Percentiles rank a stretch among this genome's conserved stretches.
Conservation (phyloP, 2,329 filamentous ascomycete species). For the Blastomyces parvus region DNA sequence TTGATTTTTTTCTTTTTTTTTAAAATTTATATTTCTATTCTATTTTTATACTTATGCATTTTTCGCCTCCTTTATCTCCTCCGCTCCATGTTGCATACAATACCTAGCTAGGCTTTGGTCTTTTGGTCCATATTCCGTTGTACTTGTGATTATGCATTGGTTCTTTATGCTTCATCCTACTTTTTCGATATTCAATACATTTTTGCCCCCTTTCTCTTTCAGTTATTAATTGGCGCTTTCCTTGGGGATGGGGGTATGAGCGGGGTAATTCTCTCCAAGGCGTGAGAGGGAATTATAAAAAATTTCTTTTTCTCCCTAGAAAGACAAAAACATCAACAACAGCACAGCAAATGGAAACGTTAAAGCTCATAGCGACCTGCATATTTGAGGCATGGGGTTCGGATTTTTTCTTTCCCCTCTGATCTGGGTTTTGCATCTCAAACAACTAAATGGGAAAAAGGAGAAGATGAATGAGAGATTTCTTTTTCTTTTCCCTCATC, state of each 20-base stretch:
- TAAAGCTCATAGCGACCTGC: neutral
- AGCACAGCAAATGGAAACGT: neutral
- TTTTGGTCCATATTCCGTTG: constrained; percentile 5
- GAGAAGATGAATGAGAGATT: neutral
- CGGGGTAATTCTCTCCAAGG: no score
- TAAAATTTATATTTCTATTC: neutral
- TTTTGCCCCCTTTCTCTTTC: no score
- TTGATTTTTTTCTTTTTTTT: no score
- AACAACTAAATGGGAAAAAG: neutral
- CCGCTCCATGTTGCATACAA: neutral
- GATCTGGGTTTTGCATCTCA: neutral
- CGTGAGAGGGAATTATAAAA: neutral
- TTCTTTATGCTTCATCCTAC: no score
- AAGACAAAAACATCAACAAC: neutral
- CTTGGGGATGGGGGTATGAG: no score
- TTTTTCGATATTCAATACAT: no score
- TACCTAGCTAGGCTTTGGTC: neutral
- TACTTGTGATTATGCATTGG: neutral
- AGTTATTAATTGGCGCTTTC: no score
- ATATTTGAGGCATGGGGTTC: neutral
- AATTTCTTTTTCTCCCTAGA: neutral
- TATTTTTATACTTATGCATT: neutral
- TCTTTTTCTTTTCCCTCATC: neutral
- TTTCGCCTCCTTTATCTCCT: constrained; percentile 9
- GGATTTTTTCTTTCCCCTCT: neutral